These are phyloP conservation scores for Acanthamoeba healyi DNA, from an alignment of 208 protist species.

Conservation along the genomic window DNA sequence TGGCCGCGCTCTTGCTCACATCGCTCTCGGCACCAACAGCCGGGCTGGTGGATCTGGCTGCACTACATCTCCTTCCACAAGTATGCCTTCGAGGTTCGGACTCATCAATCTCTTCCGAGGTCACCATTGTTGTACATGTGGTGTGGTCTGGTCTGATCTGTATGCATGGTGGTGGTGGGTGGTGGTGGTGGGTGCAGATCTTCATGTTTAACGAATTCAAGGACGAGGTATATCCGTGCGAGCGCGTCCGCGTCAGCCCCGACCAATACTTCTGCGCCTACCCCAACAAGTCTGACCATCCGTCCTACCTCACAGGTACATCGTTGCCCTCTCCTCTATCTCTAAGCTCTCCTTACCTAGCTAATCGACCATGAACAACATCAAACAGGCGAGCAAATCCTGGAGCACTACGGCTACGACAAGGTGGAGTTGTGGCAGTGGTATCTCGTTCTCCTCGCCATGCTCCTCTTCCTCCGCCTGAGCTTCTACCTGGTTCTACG, in stretches of 20 bases:
- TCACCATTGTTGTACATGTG: too few species aligned
- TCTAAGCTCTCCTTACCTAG: neutral
- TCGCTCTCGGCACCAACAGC: neutral
- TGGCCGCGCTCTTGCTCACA: neutral
- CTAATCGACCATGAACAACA: neutral
- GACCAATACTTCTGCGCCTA: conserved; percentile 31
- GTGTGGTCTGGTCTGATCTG: neutral
- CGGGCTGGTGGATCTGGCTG: conserved; percentile 61
- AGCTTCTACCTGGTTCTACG: conserved; percentile 23
- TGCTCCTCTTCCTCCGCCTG: conserved; percentile 53
- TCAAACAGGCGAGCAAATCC: conserved; percentile 21
- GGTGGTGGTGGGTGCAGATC: neutral
- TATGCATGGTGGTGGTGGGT: neutral
- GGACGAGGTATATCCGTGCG: neutral
- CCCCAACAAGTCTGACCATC: neutral
- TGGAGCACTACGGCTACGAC: conserved; percentile 43
- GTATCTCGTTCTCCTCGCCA: conserved; percentile 52
- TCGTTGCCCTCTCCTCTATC: neutral
- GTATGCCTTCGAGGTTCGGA: conserved; percentile 50
- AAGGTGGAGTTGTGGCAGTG: conserved; percentile 9
- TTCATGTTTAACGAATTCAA: conserved; percentile 65
- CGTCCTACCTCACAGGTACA: conserved; percentile 27
- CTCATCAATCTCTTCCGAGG: too few species aligned
- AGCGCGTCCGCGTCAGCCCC: neutral
- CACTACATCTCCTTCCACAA: conserved; percentile 76